These are phyloP conservation scores for Bruguiera sexangula DNA, from an alignment of 345 rosid genomes.

Conservation along the genomic window DNA sequence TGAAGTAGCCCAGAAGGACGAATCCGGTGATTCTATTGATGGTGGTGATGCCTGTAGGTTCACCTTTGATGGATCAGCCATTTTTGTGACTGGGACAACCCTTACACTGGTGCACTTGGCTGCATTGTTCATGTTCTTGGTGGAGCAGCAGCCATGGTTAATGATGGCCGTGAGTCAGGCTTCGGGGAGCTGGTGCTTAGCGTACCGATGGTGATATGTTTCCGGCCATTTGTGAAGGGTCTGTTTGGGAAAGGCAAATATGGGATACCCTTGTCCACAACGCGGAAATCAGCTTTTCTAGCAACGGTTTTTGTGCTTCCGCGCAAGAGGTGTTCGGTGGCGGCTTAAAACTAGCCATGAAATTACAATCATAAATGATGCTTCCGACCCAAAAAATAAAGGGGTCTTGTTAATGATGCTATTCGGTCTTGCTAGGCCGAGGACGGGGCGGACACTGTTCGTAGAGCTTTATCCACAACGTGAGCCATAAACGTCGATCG, in stretches of 20 bases:
- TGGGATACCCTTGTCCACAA: constrained; percentile 56
- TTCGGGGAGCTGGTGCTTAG: constrained; percentile 29
- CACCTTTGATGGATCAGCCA: constrained; percentile 40
- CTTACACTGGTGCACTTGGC: constrained; percentile 42
- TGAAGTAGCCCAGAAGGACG: constrained; percentile 49
- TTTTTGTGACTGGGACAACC: constrained; percentile 51
- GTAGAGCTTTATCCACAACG: no score
- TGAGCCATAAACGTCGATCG: no score
- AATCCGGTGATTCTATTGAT: constrained; percentile 13
- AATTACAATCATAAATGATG: no score
- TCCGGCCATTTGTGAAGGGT: constrained; percentile 23
- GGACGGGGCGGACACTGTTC: no score
- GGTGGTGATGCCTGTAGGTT: constrained; percentile 21
- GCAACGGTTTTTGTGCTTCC: constrained; percentile 28
- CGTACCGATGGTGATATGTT: no score
- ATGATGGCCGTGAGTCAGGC: constrained; percentile 23
- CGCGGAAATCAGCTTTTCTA: constrained; percentile 40
- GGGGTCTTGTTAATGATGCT: no score
- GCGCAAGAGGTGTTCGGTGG: neutral
- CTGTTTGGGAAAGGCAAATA: constrained; percentile 48
- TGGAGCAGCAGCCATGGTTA: constrained; percentile 21
- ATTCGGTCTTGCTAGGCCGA: no score
- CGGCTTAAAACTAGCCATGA: no score
- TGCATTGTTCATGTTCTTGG: constrained; percentile 6
- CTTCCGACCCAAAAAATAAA: no score